Evolutionary conservation across 768 basidiomycete species (phyloP).

Genomic region (Chlorophyllum brunneum): DNA sequence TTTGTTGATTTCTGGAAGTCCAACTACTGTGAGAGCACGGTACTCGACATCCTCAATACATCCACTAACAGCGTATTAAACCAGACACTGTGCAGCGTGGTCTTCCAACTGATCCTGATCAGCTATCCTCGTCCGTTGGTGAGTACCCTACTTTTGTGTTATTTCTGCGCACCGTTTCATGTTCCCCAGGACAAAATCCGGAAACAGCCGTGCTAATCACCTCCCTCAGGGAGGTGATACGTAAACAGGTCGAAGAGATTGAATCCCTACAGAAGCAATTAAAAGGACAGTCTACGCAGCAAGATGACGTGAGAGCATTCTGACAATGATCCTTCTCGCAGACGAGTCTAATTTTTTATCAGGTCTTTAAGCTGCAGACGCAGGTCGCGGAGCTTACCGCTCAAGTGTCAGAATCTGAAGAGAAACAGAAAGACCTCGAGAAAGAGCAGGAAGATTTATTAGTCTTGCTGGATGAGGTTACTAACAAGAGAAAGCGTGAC

Average conservation of each 20-base stretch:
- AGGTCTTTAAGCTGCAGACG: constrained; percentile 44
- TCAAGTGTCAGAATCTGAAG: constrained; percentile 50
- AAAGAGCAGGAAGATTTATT: constrained; percentile 97
- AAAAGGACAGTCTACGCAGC: constrained; percentile 29
- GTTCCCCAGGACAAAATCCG: constrained; percentile 53
- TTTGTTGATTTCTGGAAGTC: constrained; percentile 99
- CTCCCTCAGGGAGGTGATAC: constrained; percentile 81
- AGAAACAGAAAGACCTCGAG: constrained; percentile 76
- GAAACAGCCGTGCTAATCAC: constrained; percentile 80
- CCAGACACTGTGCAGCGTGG: constrained; percentile 76
- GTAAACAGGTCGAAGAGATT: constrained; percentile 78
- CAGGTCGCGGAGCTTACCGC: constrained; percentile 44
- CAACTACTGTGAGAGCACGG: constrained; percentile 73
- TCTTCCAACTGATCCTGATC: constrained; percentile 65
- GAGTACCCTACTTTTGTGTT: constrained; percentile 19
- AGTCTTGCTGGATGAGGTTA: constrained; percentile 90
- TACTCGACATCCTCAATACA: not conserved
- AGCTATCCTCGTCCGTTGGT: constrained; percentile 59
- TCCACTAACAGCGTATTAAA: not conserved
- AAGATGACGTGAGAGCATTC: constrained; percentile 33
- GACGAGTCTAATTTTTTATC: constrained; percentile 1
- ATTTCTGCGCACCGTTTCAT: constrained; percentile 4
- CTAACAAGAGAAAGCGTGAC: constrained; percentile 78
- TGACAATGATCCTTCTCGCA: constrained; percentile 5
- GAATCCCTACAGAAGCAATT: constrained; percentile 62